A percentile compares a stretch with the other conserved stretches of the same genome.
Evolutionary conservation across 345 rosid genomes (phyloP).

Genomic region (Populus simonii): DNA sequence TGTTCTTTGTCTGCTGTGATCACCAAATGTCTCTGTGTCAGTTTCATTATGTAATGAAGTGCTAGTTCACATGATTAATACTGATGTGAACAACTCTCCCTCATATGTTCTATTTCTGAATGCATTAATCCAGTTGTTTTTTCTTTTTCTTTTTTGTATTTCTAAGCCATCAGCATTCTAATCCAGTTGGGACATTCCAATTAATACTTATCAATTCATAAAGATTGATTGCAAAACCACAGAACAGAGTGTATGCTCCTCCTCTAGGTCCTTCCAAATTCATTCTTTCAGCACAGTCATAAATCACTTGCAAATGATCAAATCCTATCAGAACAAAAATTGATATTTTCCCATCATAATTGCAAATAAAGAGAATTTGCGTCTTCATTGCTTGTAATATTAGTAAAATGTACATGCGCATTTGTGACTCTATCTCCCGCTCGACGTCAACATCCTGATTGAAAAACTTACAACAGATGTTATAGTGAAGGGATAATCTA

Average conservation of each 20-base stretch:
- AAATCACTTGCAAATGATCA: background rate
- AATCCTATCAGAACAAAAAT: background rate
- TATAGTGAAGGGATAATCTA: background rate
- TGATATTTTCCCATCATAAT: background rate
- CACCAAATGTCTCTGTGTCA: background rate
- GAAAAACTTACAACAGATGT: background rate
- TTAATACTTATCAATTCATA: background rate
- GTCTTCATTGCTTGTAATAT: background rate
- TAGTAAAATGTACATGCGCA: background rate
- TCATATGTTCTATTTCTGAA: background rate
- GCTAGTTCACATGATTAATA: background rate
- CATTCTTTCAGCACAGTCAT: background rate
- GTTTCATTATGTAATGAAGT: background rate
- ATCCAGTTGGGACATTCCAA: background rate
- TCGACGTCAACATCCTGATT: background rate
- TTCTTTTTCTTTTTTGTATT: background rate
- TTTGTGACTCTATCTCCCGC: background rate
- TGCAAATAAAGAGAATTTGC: background rate
- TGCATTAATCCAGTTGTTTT: background rate
- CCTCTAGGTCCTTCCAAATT: background rate
- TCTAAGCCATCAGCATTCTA: background rate
- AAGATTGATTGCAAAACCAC: background rate
- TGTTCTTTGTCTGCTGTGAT: slow-evolving; percentile 3
- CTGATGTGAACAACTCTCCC: slow-evolving; percentile 8
- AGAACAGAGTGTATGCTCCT: background rate